A percentile compares a stretch with the other conserved stretches of the same genome.
phyloP scores from a whole-genome alignment of 495 filamentous ascomycete genomes.

The Penicillium ochrochloron region DNA sequence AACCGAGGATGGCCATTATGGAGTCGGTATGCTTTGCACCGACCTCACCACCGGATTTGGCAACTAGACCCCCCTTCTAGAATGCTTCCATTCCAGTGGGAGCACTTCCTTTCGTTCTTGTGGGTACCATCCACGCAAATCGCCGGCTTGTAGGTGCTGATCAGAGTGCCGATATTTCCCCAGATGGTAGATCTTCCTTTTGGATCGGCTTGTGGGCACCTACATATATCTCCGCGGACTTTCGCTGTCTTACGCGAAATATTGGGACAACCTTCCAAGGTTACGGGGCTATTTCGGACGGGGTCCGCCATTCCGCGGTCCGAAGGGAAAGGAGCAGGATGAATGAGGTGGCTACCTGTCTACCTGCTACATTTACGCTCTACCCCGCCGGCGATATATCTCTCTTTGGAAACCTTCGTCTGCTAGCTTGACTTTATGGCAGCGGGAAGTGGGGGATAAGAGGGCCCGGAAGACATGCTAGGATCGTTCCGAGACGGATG shows the following conservation, averaged over 20 bases:
- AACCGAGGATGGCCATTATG: neutral
- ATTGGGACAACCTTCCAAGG: neutral
- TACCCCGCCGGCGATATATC: neutral
- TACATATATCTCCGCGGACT: neutral
- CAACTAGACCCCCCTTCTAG: neutral
- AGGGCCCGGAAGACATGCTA: neutral
- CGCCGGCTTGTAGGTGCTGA: neutral
- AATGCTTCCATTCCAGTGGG: neutral
- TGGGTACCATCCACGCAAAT: neutral
- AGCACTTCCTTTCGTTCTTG: neutral
- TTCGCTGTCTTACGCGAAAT: neutral
- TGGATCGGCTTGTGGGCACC: neutral
- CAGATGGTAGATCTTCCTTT: neutral
- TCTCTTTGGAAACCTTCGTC: neutral
- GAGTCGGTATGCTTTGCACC: conserved; percentile 1
- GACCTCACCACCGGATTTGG: neutral
- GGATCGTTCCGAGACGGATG: neutral
- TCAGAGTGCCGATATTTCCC: neutral
- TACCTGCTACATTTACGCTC: neutral
- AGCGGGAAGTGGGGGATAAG: neutral
- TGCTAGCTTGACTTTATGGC: neutral
- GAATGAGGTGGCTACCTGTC: neutral
- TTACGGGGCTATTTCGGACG: neutral
- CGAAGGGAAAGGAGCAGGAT: neutral
- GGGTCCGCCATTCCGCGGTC: neutral